Evolutionary conservation across 2,329 filamentous ascomycete genomes (phyloP).

Genomic region (Zalaria sp.): DNA sequence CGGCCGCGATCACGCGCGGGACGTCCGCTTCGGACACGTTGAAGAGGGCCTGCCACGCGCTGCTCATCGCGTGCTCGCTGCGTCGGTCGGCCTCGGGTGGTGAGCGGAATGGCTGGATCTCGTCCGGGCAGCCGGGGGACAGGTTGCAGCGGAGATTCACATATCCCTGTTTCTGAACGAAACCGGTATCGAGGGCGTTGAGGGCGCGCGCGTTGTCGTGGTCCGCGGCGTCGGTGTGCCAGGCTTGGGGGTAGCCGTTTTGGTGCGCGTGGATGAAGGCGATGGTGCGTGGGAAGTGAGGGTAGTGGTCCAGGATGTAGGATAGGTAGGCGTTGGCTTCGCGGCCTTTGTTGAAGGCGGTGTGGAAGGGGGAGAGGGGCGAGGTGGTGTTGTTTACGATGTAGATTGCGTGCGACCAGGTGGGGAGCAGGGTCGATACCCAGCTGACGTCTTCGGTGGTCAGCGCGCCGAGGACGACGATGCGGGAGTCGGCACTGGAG

Average conservation of each 20-base stretch:
- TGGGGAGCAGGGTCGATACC: conserved; percentile 28
- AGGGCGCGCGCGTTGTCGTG: conserved; percentile 15
- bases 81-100: conserved; percentile 7
- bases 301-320: conserved; percentile 32
- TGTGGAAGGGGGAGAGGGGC: conserved; percentile 8
- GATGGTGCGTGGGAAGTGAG: conserved; percentile 15
- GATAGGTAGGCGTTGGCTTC: conserved; percentile 34
- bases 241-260: conserved; percentile 11
- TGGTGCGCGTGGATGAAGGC: conserved; percentile 17
- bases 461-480: conserved; percentile 27
- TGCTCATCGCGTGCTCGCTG: conserved; percentile 6
- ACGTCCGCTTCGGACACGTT: conserved; percentile 13
- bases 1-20: conserved; percentile 9
- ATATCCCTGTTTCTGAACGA: conserved; percentile 12
- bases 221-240: conserved; percentile 14
- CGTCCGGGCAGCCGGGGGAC: conserved; percentile 11
- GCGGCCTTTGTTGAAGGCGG: conserved; percentile 25
- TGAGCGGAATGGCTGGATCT: conserved; percentile 10
- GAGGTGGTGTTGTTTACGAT: conserved; percentile 20
- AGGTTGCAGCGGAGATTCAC: conserved; percentile 14
- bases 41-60: conserved; percentile 34
- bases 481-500: too few species aligned
- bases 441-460: conserved; percentile 29
- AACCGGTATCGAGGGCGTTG: conserved; percentile 8
- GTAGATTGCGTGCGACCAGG: conserved; percentile 33